These are phyloP conservation scores for Ramularia collo-cygni DNA, from an alignment of 2,329 filamentous ascomycete species.

Conservation along the genomic window DNA sequence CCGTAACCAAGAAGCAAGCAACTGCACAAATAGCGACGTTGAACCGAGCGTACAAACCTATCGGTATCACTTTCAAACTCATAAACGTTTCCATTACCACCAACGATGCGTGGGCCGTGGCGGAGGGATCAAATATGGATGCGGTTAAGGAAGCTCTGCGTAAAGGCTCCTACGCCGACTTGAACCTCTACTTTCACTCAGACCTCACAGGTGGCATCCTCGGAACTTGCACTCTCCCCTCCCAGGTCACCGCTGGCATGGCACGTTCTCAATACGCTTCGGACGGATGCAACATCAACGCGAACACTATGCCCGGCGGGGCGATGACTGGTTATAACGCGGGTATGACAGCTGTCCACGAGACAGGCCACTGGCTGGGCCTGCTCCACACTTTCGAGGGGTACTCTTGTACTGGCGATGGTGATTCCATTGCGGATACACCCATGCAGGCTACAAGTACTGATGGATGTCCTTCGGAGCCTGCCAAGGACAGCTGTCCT, in stretches of 20 bases:
- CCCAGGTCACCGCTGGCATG: slow-evolving; percentile 31
- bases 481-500: slow-evolving; percentile 47
- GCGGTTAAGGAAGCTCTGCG: slow-evolving; percentile 49
- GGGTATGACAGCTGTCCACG: slow-evolving; percentile 43
- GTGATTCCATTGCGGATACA: slow-evolving; percentile 41
- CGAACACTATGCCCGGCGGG: slow-evolving; percentile 51
- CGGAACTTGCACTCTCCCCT: slow-evolving; percentile 48
- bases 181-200: slow-evolving; percentile 57
- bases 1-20: slow-evolving; percentile 38
- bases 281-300: slow-evolving; percentile 53
- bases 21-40: slow-evolving; percentile 32
- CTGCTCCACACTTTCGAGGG: slow-evolving; percentile 43
- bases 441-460: slow-evolving; percentile 39
- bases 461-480: slow-evolving; percentile 46
- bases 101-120: slow-evolving; percentile 50
- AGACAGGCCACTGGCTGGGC: slow-evolving; percentile 44
- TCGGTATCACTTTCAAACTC: slow-evolving; percentile 47
- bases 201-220: slow-evolving; percentile 44
- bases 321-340: slow-evolving; percentile 43
- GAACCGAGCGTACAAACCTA: slow-evolving; percentile 42
- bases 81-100: slow-evolving; percentile 43
- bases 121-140: slow-evolving; percentile 40
- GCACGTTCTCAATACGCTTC: slow-evolving; percentile 35
- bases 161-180: slow-evolving; percentile 45
- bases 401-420: slow-evolving; percentile 37